Base-by-base conservation (phyloP, 306 rosid species). In the Citrullus amarus region DNA sequence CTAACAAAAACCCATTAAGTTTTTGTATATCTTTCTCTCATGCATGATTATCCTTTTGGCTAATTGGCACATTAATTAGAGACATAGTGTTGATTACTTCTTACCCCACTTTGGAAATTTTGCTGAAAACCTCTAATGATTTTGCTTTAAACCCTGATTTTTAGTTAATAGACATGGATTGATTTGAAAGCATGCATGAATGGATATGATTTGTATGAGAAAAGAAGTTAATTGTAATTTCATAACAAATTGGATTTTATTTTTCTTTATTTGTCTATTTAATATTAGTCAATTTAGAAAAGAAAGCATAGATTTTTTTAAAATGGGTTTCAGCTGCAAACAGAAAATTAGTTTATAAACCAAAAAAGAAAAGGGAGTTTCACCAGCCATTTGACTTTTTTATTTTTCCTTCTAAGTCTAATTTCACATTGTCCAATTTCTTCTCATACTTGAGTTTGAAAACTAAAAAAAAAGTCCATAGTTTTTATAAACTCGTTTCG, bases 81-180 rank as follows among this genome's bases (percentile, higher is more conserved):
- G 75, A 68, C 75, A 68, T 10, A 20, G 6, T 68, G 15, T 41
- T 41, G 34, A 67, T 67, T 67, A 41, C 74, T 67, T 38, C 54
- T 67, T 30, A n/a, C 75, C 72, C 75, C 75, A 41, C 53, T 67
- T 67, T 39, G 25, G 8, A 67, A 67, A 39, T 9, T 41, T 67
- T 67, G 74, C 74, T 67, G 32, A 67, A 41, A 68, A 68, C 75
- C 75, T 10, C 74, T 68, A n/a, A 68, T 68, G 54, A 68, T n/a
- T 68, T 68, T 41, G 75, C 75, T 68, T 68, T n/a, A 4, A 68
- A 1, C 75, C 51, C 75, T 68, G 7, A 67, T 39, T 66, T 65
- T 18, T 34, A 10, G 51, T 67, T 17, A 67, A 39, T 39, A 3
- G 50, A 38, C 20, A 66, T 38, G 8, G 5, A 15, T 39, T 66